Evolutionary conservation across 164 flowering plant species (phyloP), one percentile per base, ranked within the genome.

Genomic region (Vitis cinerea): DNA sequence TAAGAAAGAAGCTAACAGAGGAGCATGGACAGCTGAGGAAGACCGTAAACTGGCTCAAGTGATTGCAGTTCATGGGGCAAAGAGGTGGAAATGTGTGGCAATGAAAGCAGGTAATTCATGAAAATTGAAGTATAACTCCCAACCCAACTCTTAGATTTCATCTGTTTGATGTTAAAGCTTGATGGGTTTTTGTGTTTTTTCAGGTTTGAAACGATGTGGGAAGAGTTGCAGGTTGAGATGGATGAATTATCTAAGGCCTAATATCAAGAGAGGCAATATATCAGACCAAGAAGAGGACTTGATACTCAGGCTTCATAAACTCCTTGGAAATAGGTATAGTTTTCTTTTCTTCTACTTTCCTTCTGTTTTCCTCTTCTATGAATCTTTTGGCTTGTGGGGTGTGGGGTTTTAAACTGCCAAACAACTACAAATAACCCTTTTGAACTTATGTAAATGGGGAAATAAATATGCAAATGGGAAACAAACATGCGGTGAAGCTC

Each of bases 201-300:
- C 59, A 79, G 79, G 83, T 70, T 70, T 81, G n/a, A 72, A 73
- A 17, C 50, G 84, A 67, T 73, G 83, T 50, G 83, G 83, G 19
- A 81, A 81, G 79, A 81, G 83, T 73, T 81, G 83, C 72, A 81
- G 82, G 51, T 37, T 81, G 59, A 78, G 84, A 70, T 81, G 82
- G 84, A 65, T 81, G 76, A 81, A 81, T 69, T 76, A 81, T 54
- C 70, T 81, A 9, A 78, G 80, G 65, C 84, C 82, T 17, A 74
- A 78, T 61, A 77, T 78, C 54, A 81, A 77, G 71, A 81, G 81
- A 71, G 79, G 81, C 71, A 73, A 75, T 44, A 81, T 78, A 17
- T 74, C 80, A 9, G 73, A 70, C 44, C 78, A 76, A 67, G 84
- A 82, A 68, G 79, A 79, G 62, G 84, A 82, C 68, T 72, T 82